Evolutionary conservation across 2,329 filamentous ascomycete genomes (phyloP).

Genomic region (Geoglossum cookeanum): DNA sequence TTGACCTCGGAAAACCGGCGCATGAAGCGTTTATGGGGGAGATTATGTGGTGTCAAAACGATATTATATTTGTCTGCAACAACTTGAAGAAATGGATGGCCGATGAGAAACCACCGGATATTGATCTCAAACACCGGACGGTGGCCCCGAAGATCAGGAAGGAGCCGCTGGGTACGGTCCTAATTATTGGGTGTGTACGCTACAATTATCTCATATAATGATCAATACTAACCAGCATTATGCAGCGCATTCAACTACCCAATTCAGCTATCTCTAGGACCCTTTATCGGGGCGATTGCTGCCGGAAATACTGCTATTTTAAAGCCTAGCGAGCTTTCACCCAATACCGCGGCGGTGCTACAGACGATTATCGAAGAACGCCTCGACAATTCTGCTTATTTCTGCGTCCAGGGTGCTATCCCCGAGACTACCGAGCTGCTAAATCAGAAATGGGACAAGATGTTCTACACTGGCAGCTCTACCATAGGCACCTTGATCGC

Average conservation of each 20-base stretch:
- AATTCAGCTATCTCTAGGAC: constrained; percentile 57
- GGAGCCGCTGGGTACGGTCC: constrained; percentile 65
- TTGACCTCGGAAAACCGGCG: constrained; percentile 58
- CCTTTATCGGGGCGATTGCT: constrained; percentile 74
- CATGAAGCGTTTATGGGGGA: constrained; percentile 62
- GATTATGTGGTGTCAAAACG: constrained; percentile 59
- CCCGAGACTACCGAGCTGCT: constrained; percentile 66
- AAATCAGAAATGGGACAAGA: constrained; percentile 89
- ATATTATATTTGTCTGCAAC: constrained; percentile 59
- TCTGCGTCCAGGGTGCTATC: constrained; percentile 61
- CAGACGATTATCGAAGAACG: constrained; percentile 57
- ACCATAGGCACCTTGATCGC: constrained; percentile 70
- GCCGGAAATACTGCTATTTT: constrained; percentile 78
- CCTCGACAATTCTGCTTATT: constrained; percentile 61
- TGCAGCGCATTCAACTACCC: constrained; percentile 77
- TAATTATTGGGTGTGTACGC: constrained; percentile 59
- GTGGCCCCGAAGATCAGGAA: constrained; percentile 61
- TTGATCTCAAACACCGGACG: constrained; percentile 45
- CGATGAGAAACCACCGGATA: constrained; percentile 57
- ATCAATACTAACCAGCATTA: not conserved
- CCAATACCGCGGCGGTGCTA: constrained; percentile 57
- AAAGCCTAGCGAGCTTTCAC: constrained; percentile 76
- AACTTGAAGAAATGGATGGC: constrained; percentile 67
- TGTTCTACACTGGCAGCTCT: constrained; percentile 80
- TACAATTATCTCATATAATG: not conserved